Base-by-base conservation (phyloP, 1,284 basidiomycete genomes). In the Moesziomyces antarcticus region DNA sequence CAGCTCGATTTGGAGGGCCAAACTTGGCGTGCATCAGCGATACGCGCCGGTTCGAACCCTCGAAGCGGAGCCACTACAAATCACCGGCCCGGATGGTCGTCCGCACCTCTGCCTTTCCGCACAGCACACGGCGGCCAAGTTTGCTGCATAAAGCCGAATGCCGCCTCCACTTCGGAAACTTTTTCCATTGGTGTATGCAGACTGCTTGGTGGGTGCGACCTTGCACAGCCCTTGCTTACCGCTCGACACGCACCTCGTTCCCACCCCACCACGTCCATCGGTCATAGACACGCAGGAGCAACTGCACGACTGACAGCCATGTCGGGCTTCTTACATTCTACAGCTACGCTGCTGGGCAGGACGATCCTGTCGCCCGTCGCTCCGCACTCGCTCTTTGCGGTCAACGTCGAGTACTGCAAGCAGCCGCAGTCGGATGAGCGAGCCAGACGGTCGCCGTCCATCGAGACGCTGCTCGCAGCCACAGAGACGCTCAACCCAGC, bases 341-440 rank as follows among this genome's bases (percentile, higher is more conserved):
- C 64, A 22, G 68, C 68, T 18, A 68, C 56, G 7, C 50, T 71
- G 47, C 42, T 75, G 22, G 68, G 68, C 7, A 25, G 73, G 20
- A 68, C 68, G 0, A 52, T 75, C 35, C 57, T 71, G 8, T 56
- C 73, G 2, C 73, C 73, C 1, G 53, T 75, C 10, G 73, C 73
- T 14, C 73, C 68, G 14, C 63, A 68, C 37, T 68, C 64, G 0
- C 40, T 75, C 16, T 75, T 72, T 22, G 60, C 68, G 18, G 73
- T 75, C 64, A 67, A 72, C 13, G 55, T 75, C 55, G 73, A 75
- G 48, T 71, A 75, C 46, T 59, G 49, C 51, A 70, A 68, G 40
- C 48, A 64, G 6, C 20, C 54, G 30, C 40, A 42, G 24, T 22
- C 65, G 22, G 45, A 27, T 1, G 30, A 45, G 10, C 35, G 57